Conservation (phyloP, 2,329 filamentous ascomycete species). For the Chaetomiaceae sp. region DNA sequence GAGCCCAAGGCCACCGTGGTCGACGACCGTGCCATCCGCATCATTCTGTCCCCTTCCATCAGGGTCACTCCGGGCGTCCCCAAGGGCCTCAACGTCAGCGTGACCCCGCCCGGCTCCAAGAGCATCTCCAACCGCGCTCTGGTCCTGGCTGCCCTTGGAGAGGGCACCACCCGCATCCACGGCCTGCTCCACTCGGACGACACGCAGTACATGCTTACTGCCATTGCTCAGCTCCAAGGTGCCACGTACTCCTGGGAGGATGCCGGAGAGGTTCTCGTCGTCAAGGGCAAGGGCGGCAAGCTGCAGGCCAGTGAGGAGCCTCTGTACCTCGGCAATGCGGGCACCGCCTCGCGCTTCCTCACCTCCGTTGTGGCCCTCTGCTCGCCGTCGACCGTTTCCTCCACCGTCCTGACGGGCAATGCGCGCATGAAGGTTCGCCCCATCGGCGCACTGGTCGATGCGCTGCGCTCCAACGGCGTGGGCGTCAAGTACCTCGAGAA, state of each 20-base stretch:
- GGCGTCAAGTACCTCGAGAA: constrained; percentile 79
- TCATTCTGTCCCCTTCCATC: constrained; percentile 77
- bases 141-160: constrained; percentile 85
- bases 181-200: constrained; percentile 96
- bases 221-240: constrained; percentile 77
- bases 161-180: constrained; percentile 79
- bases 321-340: constrained; percentile 92
- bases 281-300: constrained; percentile 85
- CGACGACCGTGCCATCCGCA: constrained; percentile 75
- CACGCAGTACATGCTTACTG: constrained; percentile 93
- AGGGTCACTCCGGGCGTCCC: constrained; percentile 70
- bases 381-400: constrained; percentile 57
- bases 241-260: constrained; percentile 93
- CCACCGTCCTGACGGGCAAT: constrained; percentile 86
- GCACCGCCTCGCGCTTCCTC: constrained; percentile 90
- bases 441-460: constrained; percentile 89
- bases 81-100: constrained; percentile 60
- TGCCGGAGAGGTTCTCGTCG: constrained; percentile 82
- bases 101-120: constrained; percentile 91
- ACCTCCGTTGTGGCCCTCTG: constrained; percentile 88
- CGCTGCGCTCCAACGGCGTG: constrained; percentile 82
- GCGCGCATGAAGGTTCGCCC: constrained; percentile 93
- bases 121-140: constrained; percentile 95
- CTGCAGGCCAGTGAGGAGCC: constrained; percentile 70
- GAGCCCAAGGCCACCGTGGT: constrained; percentile 87